Evolutionary conservation across 225 moss, liverwort and hornwort genomes (phyloP).

Genomic region (Sphagnum contortum): DNA sequence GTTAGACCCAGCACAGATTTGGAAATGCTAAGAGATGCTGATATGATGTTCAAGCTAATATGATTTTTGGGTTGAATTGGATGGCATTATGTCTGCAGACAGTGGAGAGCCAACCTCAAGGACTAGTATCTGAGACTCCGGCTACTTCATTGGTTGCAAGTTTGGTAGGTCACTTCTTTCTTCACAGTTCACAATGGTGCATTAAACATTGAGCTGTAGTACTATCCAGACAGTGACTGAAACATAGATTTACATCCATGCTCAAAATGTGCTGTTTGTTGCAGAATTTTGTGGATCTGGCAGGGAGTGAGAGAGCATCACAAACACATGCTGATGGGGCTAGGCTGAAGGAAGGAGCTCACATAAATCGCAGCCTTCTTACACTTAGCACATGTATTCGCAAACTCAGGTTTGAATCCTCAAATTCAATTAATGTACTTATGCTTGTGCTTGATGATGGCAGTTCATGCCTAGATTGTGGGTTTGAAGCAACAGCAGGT

Average conservation of each 20-base stretch:
- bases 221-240: too few relatives aligned
- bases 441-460: background rate
- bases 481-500: background rate
- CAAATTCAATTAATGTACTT: background rate
- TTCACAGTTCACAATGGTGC: too few relatives aligned
- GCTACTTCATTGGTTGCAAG: constrained; percentile 79
- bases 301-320: constrained; percentile 95
- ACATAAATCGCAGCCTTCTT: constrained; percentile 90
- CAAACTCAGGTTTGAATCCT: constrained; percentile 65
- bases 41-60: too few relatives aligned
- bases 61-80: too few relatives aligned
- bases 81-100: constrained; percentile 32
- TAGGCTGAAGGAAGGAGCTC: constrained; percentile 91
- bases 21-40: too few relatives aligned
- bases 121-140: constrained; percentile 39
- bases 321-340: constrained; percentile 87
- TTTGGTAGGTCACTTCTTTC: constrained; percentile 35
- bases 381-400: constrained; percentile 97
- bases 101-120: constrained; percentile 76
- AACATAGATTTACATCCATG: too few relatives aligned
- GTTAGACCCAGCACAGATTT: too few relatives aligned
- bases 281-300: constrained; percentile 98
- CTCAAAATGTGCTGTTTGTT: too few relatives aligned
- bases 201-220: too few relatives aligned
- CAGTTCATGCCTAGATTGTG: background rate